Percentiles rank a stretch among this genome's conserved stretches.
These are phyloP conservation scores for Yamadazyma jaroonii DNA, from an alignment of 1,139 yeast genomes.

Conservation along the genomic window DNA sequence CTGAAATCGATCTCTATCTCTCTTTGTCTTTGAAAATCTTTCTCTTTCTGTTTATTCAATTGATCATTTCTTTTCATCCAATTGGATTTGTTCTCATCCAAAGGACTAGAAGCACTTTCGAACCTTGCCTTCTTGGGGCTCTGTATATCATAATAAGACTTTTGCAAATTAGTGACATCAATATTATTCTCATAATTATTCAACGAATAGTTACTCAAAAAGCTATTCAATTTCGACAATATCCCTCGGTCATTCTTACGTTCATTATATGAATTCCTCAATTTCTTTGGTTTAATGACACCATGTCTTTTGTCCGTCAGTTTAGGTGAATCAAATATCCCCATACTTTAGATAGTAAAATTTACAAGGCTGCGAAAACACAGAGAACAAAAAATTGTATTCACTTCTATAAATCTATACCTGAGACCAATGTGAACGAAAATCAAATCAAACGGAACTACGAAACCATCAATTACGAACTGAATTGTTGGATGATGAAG, in stretches of 20 bases:
- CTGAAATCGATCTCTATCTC: neutral
- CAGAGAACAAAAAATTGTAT: no score
- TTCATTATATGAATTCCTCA: neutral
- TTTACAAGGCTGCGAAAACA: no score
- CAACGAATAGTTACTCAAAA: constrained; percentile 13
- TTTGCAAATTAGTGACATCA: constrained; percentile 5
- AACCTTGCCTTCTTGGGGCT: constrained; percentile 3
- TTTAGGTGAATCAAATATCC: no score
- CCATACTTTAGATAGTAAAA: no score
- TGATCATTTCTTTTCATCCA: neutral
- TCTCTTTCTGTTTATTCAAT: neutral
- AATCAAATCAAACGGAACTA: no score
- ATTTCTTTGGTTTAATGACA: constrained; percentile 11
- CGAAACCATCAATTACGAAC: no score
- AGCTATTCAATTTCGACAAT: constrained; percentile 10
- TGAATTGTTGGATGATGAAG: no score
- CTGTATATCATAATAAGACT: neutral
- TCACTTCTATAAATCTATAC: no score
- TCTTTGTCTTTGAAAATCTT: neutral
- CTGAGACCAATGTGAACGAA: no score
- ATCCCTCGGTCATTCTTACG: constrained; percentile 6
- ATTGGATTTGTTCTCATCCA: neutral
- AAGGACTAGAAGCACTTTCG: neutral
- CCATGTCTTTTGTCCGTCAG: constrained; percentile 11
- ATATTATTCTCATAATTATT: constrained; percentile 8